Evolutionary conservation across 2,329 filamentous ascomycete species (phyloP), one percentile per base, ranked within the genome.

Genomic region (Bipolaris gigantea): DNA sequence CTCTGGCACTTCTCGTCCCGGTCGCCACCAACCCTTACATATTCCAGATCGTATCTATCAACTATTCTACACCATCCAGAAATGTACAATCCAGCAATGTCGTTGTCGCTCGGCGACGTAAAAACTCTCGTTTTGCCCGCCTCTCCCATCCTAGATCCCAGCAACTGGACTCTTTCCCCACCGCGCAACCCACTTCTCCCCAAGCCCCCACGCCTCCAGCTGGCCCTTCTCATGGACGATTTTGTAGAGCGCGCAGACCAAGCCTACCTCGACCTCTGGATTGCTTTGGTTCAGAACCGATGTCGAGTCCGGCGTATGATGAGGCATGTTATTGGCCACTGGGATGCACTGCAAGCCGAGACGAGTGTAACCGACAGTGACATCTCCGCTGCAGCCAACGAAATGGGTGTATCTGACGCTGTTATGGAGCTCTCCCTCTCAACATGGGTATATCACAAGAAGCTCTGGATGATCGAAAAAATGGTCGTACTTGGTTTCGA

Each of bases 401-500:
- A 66, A 3, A 55, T 73, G 2, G 51, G 50, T 10, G 36, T 70
- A 16, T 13, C 33, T 0, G 56, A 76, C 2, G 82, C 87, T 40
- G 77, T 81, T 36, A 81, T 84, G 0, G 87, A 84, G 0, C 88
- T 89, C 48, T 87, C 91, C 0, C 80, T 97, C 0, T 91, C 89
- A 1, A 92, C 89, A 3, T 99, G 94, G 94, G 85, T 87, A 0
- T 95, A 93, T 65, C 83, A 92, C 55, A 90, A 96, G 75, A 97
- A 97, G 73, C 81, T 97, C n/a, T 85, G 84, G 27, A 85, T 93
- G 66, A 90, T 97, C 82, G 88, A 93, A 70, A 89, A 87, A 80
- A 88, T 95, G 41, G 82, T 97, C 15, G 89, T 97, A 69, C 85
- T 97, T 30, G 94, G 95, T 11, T 97, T 99, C 72, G 94, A 99